Evolutionary conservation across 2,329 filamentous ascomycete species (phyloP).

Genomic region (Epichloe aotearoae): DNA sequence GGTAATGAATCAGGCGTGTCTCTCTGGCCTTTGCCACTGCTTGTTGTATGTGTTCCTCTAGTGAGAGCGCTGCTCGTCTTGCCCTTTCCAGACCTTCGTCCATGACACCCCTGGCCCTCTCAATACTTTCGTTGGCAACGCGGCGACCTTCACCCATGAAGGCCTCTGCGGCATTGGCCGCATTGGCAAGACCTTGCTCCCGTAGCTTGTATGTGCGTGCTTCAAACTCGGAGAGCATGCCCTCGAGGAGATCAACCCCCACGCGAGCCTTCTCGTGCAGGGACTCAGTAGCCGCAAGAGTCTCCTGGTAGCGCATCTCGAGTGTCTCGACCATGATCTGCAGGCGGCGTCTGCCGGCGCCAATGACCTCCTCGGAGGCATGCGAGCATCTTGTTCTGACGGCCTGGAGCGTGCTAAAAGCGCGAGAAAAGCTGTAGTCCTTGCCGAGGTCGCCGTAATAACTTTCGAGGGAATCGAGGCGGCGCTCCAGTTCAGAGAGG

Average conservation of each 20-base stretch:
- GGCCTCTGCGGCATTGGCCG: constrained; percentile 52
- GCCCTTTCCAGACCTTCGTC: constrained; percentile 74
- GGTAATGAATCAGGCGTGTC: constrained; percentile 72
- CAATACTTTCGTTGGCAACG: constrained; percentile 67
- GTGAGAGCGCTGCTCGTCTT: constrained; percentile 63
- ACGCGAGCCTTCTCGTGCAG: constrained; percentile 85
- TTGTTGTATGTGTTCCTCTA: constrained; percentile 73
- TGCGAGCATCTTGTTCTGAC: constrained; percentile 81
- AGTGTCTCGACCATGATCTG: constrained; percentile 87
- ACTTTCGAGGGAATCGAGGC: constrained; percentile 76
- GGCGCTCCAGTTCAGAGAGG: constrained; percentile 71
- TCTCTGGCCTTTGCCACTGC: constrained; percentile 65
- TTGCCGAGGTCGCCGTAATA: constrained; percentile 79
- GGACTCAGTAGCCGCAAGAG: constrained; percentile 69
- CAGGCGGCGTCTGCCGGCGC: constrained; percentile 69
- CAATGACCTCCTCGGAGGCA: constrained; percentile 81
- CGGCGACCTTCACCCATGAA: constrained; percentile 68
- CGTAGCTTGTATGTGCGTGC: constrained; percentile 65
- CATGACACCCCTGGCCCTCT: constrained; percentile 60
- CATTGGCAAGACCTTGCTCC: constrained; percentile 57
- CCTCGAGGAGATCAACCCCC: constrained; percentile 75
- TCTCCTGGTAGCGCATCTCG: constrained; percentile 77
- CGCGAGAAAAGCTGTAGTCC: constrained; percentile 71
- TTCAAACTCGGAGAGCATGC: constrained; percentile 77
- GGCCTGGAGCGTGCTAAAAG: constrained; percentile 73